Base-by-base conservation (phyloP, 176 grass and related monocot genomes). In the Carex myosuroides region DNA sequence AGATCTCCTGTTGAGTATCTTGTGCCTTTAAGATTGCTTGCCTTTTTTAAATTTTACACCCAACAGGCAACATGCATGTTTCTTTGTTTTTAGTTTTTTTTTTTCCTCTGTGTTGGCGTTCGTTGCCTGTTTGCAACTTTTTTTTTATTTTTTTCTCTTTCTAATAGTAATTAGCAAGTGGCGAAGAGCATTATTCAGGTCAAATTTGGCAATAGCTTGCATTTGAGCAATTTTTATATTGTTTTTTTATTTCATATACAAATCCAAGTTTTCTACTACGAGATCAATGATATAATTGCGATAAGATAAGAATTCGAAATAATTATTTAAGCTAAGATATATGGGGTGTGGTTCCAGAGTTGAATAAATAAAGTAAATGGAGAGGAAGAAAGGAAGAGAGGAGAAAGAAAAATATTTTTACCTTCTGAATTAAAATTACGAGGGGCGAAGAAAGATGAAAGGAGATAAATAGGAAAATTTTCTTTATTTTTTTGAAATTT, bases 1-100 rank as follows among this genome's bases (percentile, higher is more conserved):
- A 67, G 60, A 65, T 48, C 63, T 52, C 5, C 60, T 52, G 39
- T 82, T 53, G 17, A 33, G 80, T 82, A 82, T 82, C 80, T 66
- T 64, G 62, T 66, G 60, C 80, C 60, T 50, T 48, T 66, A 41
- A 82, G 60, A 82, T 53, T 65, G 33, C 80, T 53, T 32, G 17
- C 22, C 13, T 60, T 80, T 60, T 35, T 1, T 8, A 44, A 37
- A 33, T 17, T 71, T 11, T n/a, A 37, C 3, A 71, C 37, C 29
- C 67, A 37, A 42, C 17, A 71, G 3, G 29, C 29, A 33, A 50
- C 46, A 50, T 10, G 33, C 80, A 53, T 18, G 8, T 13, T 37
- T 60, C 37, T 58, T 33, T 76, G 6, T 53, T 72, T n/a, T 72
- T 0, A 24, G 2, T 62, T 64, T 4, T 66, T 14, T 16, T 35